Conservation (phyloP, 192 early-diverging fungal genomes). For the Linnemannia schmuckeri region DNA sequence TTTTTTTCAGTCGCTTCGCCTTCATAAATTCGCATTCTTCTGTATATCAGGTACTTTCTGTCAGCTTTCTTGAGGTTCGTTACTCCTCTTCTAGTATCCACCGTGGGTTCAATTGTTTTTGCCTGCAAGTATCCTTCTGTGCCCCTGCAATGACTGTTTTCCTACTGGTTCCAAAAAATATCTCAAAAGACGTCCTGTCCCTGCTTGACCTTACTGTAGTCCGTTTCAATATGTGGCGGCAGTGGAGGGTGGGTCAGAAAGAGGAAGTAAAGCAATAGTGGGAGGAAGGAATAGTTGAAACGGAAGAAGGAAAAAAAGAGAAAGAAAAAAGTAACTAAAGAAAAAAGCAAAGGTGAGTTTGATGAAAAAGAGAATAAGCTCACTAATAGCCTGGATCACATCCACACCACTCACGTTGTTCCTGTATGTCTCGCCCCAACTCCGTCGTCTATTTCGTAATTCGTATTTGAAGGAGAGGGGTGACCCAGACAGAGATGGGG, state of each 20-base stretch:
- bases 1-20: too few species aligned
- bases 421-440: too few species aligned
- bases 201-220: too few species aligned
- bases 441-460: too few species aligned
- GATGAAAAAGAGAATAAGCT: too few species aligned
- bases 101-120: neutral
- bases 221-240: neutral
- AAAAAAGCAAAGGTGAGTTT: too few species aligned
- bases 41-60: too few species aligned
- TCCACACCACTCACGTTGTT: too few species aligned
- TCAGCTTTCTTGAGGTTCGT: neutral
- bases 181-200: too few species aligned
- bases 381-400: too few species aligned
- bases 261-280: neutral
- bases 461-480: neutral
- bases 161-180: too few species aligned
- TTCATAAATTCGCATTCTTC: too few species aligned
- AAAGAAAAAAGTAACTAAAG: neutral
- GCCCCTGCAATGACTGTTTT: neutral
- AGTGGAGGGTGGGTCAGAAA: neutral
- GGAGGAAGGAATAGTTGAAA: neutral
- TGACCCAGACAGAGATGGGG: conserved; percentile 5
- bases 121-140: neutral
- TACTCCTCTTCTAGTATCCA: neutral
- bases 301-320: neutral